Evolutionary conservation across 768 basidiomycete species (phyloP).

Genomic region (Cystofilobasidium bisporidii): DNA sequence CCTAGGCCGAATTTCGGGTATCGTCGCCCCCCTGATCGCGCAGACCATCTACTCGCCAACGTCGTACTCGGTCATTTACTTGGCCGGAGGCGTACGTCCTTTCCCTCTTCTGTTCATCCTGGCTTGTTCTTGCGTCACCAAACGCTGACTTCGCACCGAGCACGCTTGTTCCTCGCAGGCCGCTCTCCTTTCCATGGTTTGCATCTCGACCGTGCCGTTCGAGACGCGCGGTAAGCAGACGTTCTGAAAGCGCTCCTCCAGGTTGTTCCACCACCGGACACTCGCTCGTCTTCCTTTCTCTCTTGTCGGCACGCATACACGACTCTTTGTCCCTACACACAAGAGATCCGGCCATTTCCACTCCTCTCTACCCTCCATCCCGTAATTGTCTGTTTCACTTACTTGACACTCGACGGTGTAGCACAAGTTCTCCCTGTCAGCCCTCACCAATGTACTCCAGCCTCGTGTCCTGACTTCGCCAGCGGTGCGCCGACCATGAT

Average conservation of each 20-base stretch:
- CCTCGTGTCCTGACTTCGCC: too few relatives aligned
- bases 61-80: constrained; percentile 4
- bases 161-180: constrained; percentile 30
- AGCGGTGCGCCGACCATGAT: too few relatives aligned
- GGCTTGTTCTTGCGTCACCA: not conserved
- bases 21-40: constrained; percentile 39
- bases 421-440: too few relatives aligned
- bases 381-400: too few relatives aligned
- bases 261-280: not conserved
- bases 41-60: constrained; percentile 16
- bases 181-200: constrained; percentile 38
- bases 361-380: too few relatives aligned
- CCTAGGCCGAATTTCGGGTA: constrained; percentile 35
- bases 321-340: too few relatives aligned
- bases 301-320: too few relatives aligned
- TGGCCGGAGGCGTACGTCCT: not conserved
- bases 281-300: not conserved
- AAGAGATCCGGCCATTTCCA: too few relatives aligned
- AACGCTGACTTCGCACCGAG: constrained; percentile 26
- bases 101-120: too few relatives aligned
- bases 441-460: too few relatives aligned
- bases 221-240: constrained; percentile 39
- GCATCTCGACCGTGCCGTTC: constrained; percentile 36
- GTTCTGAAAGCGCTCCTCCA: constrained; percentile 30
- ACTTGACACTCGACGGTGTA: too few relatives aligned